A percentile compares a stretch with the other conserved stretches of the same genome.
These are phyloP conservation scores for Cystobasidium pallidum DNA, from an alignment of 1,284 basidiomycete species.

Conservation along the genomic window DNA sequence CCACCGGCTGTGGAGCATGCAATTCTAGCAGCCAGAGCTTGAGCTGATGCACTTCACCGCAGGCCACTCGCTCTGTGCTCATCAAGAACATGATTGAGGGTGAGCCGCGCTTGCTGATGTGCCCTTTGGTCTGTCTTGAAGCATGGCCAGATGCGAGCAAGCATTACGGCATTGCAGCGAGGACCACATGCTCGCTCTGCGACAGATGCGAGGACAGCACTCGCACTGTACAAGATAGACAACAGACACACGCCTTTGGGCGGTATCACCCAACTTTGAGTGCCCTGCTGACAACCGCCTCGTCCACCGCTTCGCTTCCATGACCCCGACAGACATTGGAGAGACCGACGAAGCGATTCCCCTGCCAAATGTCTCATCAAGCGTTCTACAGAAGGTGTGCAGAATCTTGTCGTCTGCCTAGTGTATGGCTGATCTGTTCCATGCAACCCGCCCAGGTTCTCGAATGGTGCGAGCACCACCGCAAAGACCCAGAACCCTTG, in stretches of 20 bases:
- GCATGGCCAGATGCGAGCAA: too few relatives aligned
- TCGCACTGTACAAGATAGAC: neutral
- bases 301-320: slow-evolving; percentile 19
- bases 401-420: neutral
- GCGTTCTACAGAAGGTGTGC: slow-evolving; percentile 89
- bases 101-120: too few relatives aligned
- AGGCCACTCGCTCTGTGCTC: slow-evolving; percentile 83
- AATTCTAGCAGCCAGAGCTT: neutral
- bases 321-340: slow-evolving; percentile 93
- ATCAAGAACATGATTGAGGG: slow-evolving; percentile 99
- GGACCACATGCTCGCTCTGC: too few relatives aligned
- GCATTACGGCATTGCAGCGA: too few relatives aligned
- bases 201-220: too few relatives aligned
- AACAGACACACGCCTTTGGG: neutral
- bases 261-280: neutral
- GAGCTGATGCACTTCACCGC: neutral
- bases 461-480: slow-evolving; percentile 99
- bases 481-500: slow-evolving; percentile 86
- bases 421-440: too few relatives aligned
- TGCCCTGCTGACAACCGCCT: neutral
- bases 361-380: slow-evolving; percentile 93
- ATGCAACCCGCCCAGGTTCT: slow-evolving; percentile 70
- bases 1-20: too few relatives aligned
- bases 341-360: slow-evolving; percentile 88
- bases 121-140: too few relatives aligned